These are phyloP conservation scores for Gossypium davidsonii DNA, from an alignment of 441 rosid species.

Conservation along the genomic window DNA sequence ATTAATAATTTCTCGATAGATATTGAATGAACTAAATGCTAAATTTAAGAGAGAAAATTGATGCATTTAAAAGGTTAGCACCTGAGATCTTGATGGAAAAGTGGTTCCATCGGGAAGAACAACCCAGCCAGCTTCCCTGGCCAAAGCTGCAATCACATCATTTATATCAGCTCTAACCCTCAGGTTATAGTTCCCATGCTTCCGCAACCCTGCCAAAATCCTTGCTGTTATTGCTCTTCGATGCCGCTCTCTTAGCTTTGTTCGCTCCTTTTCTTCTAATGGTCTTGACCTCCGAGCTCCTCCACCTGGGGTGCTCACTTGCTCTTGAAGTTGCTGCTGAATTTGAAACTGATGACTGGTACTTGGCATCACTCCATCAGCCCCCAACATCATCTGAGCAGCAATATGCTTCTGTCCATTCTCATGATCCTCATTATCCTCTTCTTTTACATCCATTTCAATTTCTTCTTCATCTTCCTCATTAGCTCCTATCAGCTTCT, in stretches of 20 bases:
- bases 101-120: slow-evolving; percentile 99
- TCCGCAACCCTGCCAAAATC: slow-evolving; percentile 91
- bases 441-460: slow-evolving; percentile 85
- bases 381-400: slow-evolving; percentile 39
- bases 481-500: slow-evolving; percentile 60
- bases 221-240: slow-evolving; percentile 97
- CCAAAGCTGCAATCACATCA: slow-evolving; percentile 97
- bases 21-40: background rate
- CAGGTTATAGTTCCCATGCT: slow-evolving; percentile 97
- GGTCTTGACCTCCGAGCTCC: slow-evolving; percentile 78
- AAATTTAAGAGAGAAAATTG: slow-evolving; percentile 1
- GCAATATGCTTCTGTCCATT: slow-evolving; percentile 44
- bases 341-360: slow-evolving; percentile 53
- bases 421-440: slow-evolving; percentile 53
- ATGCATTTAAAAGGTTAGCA: slow-evolving; percentile 26
- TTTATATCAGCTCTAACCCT: slow-evolving; percentile 99
- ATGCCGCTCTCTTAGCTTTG: slow-evolving; percentile 94
- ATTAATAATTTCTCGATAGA: background rate
- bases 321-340: slow-evolving; percentile 69
- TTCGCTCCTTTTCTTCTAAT: slow-evolving; percentile 91
- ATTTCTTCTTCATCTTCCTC: slow-evolving; percentile 88
- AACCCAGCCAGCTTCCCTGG: slow-evolving; percentile 99
- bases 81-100: slow-evolving; percentile 94
- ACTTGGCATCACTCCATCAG: slow-evolving; percentile 38
- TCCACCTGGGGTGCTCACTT: slow-evolving; percentile 69